A percentile compares a stretch with the other conserved stretches of the same genome.
Evolutionary conservation across 2,329 filamentous ascomycete genomes (phyloP).

Genomic region (Chrysoporthe cubensis): DNA sequence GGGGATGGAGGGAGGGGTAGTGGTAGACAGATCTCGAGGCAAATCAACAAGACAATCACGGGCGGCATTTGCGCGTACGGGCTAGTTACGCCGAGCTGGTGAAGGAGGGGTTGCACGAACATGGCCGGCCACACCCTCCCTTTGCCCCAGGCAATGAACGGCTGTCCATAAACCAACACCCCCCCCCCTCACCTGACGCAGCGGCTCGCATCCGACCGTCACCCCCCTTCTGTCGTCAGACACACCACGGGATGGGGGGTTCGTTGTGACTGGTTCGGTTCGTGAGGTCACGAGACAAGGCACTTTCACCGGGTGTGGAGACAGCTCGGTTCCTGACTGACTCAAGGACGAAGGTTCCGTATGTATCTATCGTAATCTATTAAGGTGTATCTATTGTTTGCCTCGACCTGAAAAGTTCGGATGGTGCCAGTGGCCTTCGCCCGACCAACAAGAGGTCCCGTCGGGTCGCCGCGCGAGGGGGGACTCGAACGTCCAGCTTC

Average conservation of each 20-base stretch:
- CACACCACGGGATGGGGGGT: not conserved
- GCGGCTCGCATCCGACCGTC: not conserved
- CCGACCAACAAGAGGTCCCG: not conserved
- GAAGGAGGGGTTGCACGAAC: not conserved
- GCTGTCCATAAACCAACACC: not conserved
- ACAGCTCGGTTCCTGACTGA: not conserved
- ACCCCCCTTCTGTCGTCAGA: not conserved
- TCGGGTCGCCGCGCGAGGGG: not conserved
- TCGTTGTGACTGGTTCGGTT: not conserved
- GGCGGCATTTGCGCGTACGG: not conserved
- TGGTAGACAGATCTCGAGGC: no score
- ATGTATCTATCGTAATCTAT: not conserved
- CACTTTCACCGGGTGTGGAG: not conserved
- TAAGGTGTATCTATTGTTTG: not conserved
- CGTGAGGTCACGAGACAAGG: not conserved
- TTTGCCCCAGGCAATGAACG: not conserved
- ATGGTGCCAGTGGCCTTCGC: not conserved
- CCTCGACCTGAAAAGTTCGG: not conserved
- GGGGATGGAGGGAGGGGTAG: not conserved
- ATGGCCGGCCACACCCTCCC: not conserved
- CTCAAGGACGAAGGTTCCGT: not conserved
- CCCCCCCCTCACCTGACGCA: not conserved
- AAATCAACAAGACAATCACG: not conserved
- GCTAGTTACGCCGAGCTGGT: not conserved
- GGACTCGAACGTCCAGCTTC: not conserved